Evolutionary conservation across 257 asterid genomes (phyloP).

Genomic region (Perilla frutescens): DNA sequence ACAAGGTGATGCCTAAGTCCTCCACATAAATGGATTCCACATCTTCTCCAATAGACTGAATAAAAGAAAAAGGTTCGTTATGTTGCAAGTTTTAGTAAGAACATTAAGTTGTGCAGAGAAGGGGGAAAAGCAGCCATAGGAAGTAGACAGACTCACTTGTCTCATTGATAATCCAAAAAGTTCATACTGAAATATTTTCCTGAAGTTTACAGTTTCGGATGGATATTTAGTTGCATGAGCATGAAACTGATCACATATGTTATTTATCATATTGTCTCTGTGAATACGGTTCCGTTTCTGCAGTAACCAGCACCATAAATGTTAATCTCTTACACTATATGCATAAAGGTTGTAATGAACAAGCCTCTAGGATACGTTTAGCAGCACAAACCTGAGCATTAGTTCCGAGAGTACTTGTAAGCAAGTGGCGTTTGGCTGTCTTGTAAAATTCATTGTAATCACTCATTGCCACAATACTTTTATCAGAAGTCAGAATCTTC

Average conservation of each 20-base stretch:
- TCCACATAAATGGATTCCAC: conserved; percentile 63
- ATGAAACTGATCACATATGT: conserved; percentile 45
- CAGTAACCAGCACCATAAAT: conserved; percentile 14
- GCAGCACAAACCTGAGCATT: conserved; percentile 70
- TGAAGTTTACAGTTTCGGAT: conserved; percentile 61
- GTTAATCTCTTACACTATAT: background rate
- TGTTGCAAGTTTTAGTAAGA: background rate
- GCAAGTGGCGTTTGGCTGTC: conserved; percentile 54
- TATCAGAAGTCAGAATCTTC: conserved; percentile 64
- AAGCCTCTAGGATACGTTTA: too few relatives aligned
- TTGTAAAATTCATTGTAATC: conserved; percentile 80
- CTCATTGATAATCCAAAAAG: conserved; percentile 78
- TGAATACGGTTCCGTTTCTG: conserved; percentile 76
- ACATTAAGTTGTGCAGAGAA: background rate
- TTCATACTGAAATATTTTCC: conserved; percentile 70
- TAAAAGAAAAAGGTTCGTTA: background rate
- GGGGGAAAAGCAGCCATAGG: background rate
- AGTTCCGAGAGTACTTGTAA: conserved; percentile 71
- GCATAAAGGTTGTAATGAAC: too few relatives aligned
- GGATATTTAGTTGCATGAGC: conserved; percentile 51
- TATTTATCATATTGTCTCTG: conserved; percentile 62
- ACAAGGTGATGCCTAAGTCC: conserved; percentile 57
- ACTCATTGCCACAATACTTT: conserved; percentile 76
- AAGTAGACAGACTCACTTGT: conserved; percentile 52
- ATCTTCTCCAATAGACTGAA: conserved; percentile 74